phyloP scores from a whole-genome alignment of 23 red algal genomes.

The Porphyridium purpureum region DNA sequence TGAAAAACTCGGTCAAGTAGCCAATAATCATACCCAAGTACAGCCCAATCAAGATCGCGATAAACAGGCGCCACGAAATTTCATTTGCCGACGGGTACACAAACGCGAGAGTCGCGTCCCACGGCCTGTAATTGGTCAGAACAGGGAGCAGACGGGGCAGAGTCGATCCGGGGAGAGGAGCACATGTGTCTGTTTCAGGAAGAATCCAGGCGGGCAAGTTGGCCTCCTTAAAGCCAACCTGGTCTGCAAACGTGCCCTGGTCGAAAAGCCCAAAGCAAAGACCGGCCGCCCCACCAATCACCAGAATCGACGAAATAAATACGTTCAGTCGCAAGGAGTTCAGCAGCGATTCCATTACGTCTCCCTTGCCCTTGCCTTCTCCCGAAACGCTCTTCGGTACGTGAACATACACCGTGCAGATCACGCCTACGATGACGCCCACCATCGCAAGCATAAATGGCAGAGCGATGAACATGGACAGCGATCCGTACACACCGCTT shows the following conservation, averaged over 20 bases:
- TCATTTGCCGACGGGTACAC: neutral
- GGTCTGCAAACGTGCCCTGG: neutral
- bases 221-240: neutral
- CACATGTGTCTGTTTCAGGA: neutral
- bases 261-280: neutral
- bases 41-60: constrained; percentile 1
- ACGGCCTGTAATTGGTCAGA: neutral
- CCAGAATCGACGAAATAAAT: neutral
- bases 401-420: neutral
- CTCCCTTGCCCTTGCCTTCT: constrained; percentile 5
- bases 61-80: neutral
- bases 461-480: constrained; percentile 10
- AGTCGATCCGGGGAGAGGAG: no score
- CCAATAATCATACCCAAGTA: neutral
- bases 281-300: neutral
- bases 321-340: neutral
- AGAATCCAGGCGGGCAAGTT: neutral
- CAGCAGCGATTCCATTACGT: constrained; percentile 4
- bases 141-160: neutral
- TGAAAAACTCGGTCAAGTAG: constrained; percentile 40
- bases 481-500: neutral
- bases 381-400: neutral
- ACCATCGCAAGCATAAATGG: constrained; percentile 17
- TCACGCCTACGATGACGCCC: neutral
- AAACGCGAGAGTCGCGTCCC: neutral